Base-by-base conservation (phyloP, 2,329 filamentous ascomycete species). In the Sodiomyces alkalinus region DNA sequence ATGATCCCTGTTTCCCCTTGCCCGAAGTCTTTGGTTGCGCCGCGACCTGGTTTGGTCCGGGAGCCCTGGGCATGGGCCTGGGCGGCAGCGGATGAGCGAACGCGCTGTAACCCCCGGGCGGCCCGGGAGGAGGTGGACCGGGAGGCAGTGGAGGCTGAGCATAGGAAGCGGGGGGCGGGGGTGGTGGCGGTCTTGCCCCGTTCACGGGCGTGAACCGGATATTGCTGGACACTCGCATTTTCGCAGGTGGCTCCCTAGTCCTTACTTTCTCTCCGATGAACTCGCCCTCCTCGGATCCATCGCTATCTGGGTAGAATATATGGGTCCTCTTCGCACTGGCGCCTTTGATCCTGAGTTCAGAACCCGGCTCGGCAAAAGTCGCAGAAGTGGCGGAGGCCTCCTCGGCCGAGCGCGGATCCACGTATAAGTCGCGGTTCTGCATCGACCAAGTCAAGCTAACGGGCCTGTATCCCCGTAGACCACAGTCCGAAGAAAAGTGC, bases 401-500 rank as follows among this genome's bases (percentile, higher is more conserved):
- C 16, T 52, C 39, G 4, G 45, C 40, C 30, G 58, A 64, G 7
- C 51, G 39, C 5, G 53, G 42, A 40, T 73, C 62, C 16, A 69
- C 27, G 39, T 68, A 74, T 19, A 51, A 50, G 29, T 57, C 47
- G 11, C 56, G 51, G 37, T 67, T 70, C 24, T 47, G 44, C 30
- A 55, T 41, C 17, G 63, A 64, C 68, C 68, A 75, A 1, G 64
- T 69, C 26, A 58, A 52, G 33, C 52, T 58, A 8, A 34, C 27
- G 5, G 40, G 29, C 16, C 31, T 26, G 17, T 35, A 33, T 18
- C 37, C 36, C 17, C 39, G 38, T 17, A 32, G 33, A 4, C 43
- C 47, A 43, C 73, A 78, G 31, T 74, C 69, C 9, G 60, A 54
- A 2, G 66, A 64, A 41, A 62, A 75, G 44, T 78, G 73, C 6